Percentiles rank a stretch among this genome's conserved stretches.
phyloP scores from a whole-genome alignment of 2,329 filamentous ascomycete genomes.

The Dendrostoma leiphaemia region DNA sequence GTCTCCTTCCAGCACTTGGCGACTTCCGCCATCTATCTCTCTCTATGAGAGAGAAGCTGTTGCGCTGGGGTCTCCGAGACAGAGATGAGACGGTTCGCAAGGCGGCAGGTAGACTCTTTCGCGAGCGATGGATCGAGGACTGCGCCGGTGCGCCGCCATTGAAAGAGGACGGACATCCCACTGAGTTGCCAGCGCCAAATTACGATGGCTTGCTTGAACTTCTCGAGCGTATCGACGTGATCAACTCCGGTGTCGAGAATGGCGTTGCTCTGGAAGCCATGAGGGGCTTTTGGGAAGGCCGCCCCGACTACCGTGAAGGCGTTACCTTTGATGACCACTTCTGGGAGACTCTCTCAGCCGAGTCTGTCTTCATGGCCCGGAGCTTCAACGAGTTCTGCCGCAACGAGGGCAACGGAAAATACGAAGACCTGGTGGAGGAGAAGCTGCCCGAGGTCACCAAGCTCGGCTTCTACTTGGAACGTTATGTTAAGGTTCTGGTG shows the following conservation, averaged over 20 bases:
- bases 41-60: slow-evolving; percentile 90
- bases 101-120: slow-evolving; percentile 84
- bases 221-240: slow-evolving; percentile 88
- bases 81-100: slow-evolving; percentile 93
- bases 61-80: slow-evolving; percentile 92
- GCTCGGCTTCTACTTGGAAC: slow-evolving; percentile 81
- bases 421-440: slow-evolving; percentile 76
- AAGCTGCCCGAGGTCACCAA: slow-evolving; percentile 95
- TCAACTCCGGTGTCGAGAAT: slow-evolving; percentile 84
- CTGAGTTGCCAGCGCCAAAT: slow-evolving; percentile 61
- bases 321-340: slow-evolving; percentile 71
- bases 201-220: slow-evolving; percentile 86
- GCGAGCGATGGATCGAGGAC: slow-evolving; percentile 96
- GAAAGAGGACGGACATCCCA: slow-evolving; percentile 54
- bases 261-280: slow-evolving; percentile 93
- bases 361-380: slow-evolving; percentile 85
- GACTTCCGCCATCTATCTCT: slow-evolving; percentile 94
- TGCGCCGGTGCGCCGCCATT: slow-evolving; percentile 70
- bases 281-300: slow-evolving; percentile 92
- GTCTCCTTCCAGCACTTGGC: slow-evolving; percentile 80
- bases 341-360: slow-evolving; percentile 79
- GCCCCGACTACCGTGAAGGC: slow-evolving; percentile 76
- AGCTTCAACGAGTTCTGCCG: slow-evolving; percentile 95
- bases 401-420: slow-evolving; percentile 68
- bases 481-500: slow-evolving; percentile 69